phyloP scores from a whole-genome alignment of 306 rosid genomes.

The Gastrolobium bilobum region DNA sequence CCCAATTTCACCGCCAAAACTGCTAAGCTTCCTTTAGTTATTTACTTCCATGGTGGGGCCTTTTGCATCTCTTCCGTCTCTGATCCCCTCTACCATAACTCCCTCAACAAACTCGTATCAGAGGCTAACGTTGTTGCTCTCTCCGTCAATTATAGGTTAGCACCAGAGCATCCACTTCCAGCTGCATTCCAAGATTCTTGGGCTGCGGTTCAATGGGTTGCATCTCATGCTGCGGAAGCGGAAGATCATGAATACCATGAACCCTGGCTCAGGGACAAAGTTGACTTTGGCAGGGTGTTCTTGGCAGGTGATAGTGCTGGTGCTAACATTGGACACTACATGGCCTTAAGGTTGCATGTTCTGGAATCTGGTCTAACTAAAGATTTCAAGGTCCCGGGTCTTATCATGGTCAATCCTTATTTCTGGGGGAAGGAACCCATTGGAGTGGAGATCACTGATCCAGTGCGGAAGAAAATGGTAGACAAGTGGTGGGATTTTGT shows the following conservation, averaged over 20 bases:
- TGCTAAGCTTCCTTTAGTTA: conserved; percentile 62
- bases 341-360: conserved; percentile 51
- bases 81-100: conserved; percentile 79
- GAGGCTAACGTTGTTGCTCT: conserved; percentile 64
- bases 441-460: conserved; percentile 67
- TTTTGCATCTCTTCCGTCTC: conserved; percentile 68
- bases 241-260: conserved; percentile 44
- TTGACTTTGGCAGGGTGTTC: conserved; percentile 62
- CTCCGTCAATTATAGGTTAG: conserved; percentile 76
- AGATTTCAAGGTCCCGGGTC: conserved; percentile 59
- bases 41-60: conserved; percentile 91
- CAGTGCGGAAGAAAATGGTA: conserved; percentile 65
- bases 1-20: conserved; percentile 42
- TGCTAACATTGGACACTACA: conserved; percentile 76
- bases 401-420: conserved; percentile 73
- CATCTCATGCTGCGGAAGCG: conserved; percentile 35
- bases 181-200: conserved; percentile 76
- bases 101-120: conserved; percentile 68
- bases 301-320: conserved; percentile 89
- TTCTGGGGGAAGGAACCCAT: conserved; percentile 83
- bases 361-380: conserved; percentile 20
- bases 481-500: conserved; percentile 87
- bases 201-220: conserved; percentile 73
- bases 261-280: conserved; percentile 63
- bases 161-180: conserved; percentile 86